Conservation (phyloP, 2,329 filamentous ascomycete genomes). For the Ophiostoma populinum region DNA sequence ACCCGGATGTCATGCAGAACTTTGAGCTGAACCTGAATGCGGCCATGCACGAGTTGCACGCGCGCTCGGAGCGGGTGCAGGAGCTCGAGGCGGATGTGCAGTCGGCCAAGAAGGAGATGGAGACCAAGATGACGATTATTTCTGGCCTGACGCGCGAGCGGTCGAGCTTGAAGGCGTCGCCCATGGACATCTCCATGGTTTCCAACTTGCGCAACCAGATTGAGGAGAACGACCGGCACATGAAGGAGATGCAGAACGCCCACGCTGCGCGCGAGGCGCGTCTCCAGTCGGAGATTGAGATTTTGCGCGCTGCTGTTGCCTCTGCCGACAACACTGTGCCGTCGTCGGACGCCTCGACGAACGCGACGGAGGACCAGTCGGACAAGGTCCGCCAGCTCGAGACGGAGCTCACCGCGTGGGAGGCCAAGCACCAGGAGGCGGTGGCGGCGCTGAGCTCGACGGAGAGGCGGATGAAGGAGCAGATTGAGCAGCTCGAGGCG, state of each 20-base stretch:
- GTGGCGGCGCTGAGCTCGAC: slow-evolving; percentile 54
- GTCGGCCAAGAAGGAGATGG: slow-evolving; percentile 85
- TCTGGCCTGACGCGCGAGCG: slow-evolving; percentile 84
- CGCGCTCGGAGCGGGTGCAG: slow-evolving; percentile 74
- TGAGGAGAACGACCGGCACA: slow-evolving; percentile 67
- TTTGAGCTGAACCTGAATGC: slow-evolving; percentile 86
- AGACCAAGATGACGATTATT: slow-evolving; percentile 90
- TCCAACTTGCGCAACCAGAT: slow-evolving; percentile 77
- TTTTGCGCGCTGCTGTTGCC: slow-evolving; percentile 41
- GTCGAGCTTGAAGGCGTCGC: slow-evolving; percentile 67
- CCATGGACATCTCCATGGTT: slow-evolving; percentile 83
- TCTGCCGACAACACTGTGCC: slow-evolving; percentile 5
- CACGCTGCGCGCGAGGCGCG: slow-evolving; percentile 62
- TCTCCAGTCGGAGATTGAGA: slow-evolving; percentile 52
- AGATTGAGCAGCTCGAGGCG: slow-evolving; percentile 55
- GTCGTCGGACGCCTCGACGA: slow-evolving; percentile 2
- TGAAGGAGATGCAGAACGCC: slow-evolving; percentile 53
- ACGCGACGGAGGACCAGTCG: not conserved
- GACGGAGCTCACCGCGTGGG: slow-evolving; percentile 56
- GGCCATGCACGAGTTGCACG: slow-evolving; percentile 82
- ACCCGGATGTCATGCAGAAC: slow-evolving; percentile 73
- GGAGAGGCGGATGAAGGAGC: slow-evolving; percentile 54
- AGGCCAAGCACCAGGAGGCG: slow-evolving; percentile 54
- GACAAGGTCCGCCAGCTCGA: slow-evolving; percentile 47
- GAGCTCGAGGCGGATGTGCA: slow-evolving; percentile 73